Conservation (phyloP, 2,329 filamentous ascomycete genomes). For the Metarhizium guizhouense region DNA sequence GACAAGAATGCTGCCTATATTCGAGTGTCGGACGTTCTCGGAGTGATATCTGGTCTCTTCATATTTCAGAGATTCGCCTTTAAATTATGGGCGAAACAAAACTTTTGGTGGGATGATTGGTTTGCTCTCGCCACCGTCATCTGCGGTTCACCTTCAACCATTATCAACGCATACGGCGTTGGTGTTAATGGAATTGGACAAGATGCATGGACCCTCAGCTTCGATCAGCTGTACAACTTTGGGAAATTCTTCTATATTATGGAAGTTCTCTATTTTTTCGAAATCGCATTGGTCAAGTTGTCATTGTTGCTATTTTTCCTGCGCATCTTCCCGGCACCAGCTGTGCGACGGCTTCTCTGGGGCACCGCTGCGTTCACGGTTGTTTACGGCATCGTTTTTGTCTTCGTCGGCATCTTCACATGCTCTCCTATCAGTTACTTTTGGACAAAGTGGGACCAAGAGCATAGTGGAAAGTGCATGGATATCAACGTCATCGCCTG, state of each 20-base stretch:
- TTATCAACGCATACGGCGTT: conserved; percentile 13
- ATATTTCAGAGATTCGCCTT: conserved; percentile 23
- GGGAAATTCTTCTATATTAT: conserved; percentile 18
- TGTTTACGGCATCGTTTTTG: conserved; percentile 19
- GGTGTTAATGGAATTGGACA: conserved; percentile 17
- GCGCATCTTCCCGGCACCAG: conserved; percentile 25
- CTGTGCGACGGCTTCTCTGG: conserved; percentile 21
- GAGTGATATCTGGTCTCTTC: conserved; percentile 22
- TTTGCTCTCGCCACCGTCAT: conserved; percentile 14
- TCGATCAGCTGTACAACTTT: conserved; percentile 11
- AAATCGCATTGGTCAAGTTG: conserved; percentile 23
- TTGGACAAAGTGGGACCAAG: conserved; percentile 31
- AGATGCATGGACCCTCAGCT: conserved; percentile 18
- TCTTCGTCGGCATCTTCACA: conserved; percentile 23
- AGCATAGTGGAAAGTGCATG: conserved; percentile 26
- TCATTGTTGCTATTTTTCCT: conserved; percentile 31
- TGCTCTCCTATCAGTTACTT: conserved; percentile 28
- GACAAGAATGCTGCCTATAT: conserved; percentile 9
- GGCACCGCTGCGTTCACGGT: conserved; percentile 19
- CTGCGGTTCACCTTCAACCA: conserved; percentile 11
- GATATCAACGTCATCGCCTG: conserved; percentile 27
- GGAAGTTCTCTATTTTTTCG: conserved; percentile 24
- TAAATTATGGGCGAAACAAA: conserved; percentile 17
- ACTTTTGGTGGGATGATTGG: conserved; percentile 20
- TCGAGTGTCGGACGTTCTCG: conserved; percentile 9